phyloP scores from a whole-genome alignment of 2,329 filamentous ascomycete species.

The Cytospora paraplurivora region DNA sequence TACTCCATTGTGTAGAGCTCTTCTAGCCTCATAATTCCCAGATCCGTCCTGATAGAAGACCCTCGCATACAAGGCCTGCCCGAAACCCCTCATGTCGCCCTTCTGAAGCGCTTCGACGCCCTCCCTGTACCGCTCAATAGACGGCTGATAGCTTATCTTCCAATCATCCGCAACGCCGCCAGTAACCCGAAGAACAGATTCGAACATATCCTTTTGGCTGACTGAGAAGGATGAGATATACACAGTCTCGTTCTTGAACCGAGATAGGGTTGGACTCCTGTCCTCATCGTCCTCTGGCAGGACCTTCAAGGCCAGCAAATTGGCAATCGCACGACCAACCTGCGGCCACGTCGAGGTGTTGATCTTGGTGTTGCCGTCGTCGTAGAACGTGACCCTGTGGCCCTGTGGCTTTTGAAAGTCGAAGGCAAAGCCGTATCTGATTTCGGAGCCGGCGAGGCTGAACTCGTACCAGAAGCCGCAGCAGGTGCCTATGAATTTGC shows the following conservation, averaged over 20 bases:
- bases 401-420: conserved; percentile 31
- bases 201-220: conserved; percentile 64
- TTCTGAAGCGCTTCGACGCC: conserved; percentile 47
- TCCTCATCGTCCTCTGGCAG: conserved; percentile 44
- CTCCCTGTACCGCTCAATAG: conserved; percentile 49
- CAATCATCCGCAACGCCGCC: conserved; percentile 59
- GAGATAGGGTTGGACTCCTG: conserved; percentile 41
- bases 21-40: conserved; percentile 45
- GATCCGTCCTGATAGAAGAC: conserved; percentile 51
- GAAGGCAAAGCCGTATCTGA: conserved; percentile 53
- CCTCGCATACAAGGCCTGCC: conserved; percentile 55
- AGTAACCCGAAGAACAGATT: conserved; percentile 56
- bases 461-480: conserved; percentile 57
- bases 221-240: conserved; percentile 58
- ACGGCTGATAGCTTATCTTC: conserved; percentile 51
- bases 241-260: conserved; percentile 51
- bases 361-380: conserved; percentile 57
- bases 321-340: conserved; percentile 54
- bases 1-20: conserved; percentile 50
- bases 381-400: conserved; percentile 47
- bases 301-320: conserved; percentile 46
- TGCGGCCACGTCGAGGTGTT: conserved; percentile 61
- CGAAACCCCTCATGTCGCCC: conserved; percentile 49
- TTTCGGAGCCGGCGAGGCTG: conserved; percentile 41
- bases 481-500: conserved; percentile 46